phyloP scores from a whole-genome alignment of 148 eudicot genomes.

The Rhododendron vialii region DNA sequence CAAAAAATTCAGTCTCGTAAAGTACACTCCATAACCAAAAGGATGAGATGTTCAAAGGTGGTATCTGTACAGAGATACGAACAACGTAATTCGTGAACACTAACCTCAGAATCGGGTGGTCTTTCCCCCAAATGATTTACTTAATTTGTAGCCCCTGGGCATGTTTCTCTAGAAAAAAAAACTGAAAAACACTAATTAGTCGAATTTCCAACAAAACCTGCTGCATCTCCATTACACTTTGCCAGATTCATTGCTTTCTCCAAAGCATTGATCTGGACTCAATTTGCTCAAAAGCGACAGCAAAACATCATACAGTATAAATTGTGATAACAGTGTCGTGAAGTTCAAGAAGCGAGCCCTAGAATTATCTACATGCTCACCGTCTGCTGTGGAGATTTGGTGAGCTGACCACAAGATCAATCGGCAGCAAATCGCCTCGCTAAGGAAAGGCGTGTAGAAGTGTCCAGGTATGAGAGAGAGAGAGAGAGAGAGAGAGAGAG shows the following conservation, averaged over 20 bases:
- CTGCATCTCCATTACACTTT: background rate
- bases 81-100: background rate
- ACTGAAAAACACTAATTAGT: background rate
- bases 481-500: background rate
- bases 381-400: background rate
- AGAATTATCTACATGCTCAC: background rate
- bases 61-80: background rate
- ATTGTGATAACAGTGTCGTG: background rate
- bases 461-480: background rate
- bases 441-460: background rate
- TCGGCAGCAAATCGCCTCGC: background rate
- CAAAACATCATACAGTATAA: background rate
- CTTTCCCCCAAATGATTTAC: background rate
- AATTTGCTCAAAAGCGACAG: background rate
- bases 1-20: background rate
- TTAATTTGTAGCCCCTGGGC: background rate
- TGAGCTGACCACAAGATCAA: background rate
- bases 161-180: background rate
- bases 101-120: background rate
- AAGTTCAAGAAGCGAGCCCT: background rate
- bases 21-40: background rate
- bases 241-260: background rate
- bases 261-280: background rate
- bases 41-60: background rate
- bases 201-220: background rate